Percentiles rank a stretch among this genome's conserved stretches.
These are phyloP conservation scores for Bipolaris zeicola DNA, from an alignment of 2,329 filamentous ascomycete genomes.

Conservation along the genomic window DNA sequence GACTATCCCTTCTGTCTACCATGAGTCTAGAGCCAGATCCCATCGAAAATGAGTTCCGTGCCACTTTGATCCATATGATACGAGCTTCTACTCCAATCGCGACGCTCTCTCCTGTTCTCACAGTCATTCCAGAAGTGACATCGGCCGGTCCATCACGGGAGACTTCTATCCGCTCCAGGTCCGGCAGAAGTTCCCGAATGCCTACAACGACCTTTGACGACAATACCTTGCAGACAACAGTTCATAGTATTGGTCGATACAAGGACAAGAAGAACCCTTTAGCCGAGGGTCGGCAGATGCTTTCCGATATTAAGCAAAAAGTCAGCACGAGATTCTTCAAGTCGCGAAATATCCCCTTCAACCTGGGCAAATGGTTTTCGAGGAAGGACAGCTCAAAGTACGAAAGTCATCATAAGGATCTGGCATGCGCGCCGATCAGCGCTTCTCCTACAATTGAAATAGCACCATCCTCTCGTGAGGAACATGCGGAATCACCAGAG, in stretches of 20 bases:
- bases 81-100: conserved; percentile 24
- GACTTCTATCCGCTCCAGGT: conserved; percentile 9
- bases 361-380: neutral
- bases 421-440: neutral
- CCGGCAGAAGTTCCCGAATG: neutral
- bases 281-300: neutral
- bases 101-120: conserved; percentile 22
- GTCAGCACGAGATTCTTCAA: neutral
- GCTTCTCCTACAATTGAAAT: neutral
- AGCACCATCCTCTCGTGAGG: neutral
- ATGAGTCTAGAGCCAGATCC: conserved; percentile 25
- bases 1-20: conserved; percentile 32
- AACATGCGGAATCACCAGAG: neutral
- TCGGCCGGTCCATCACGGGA: conserved; percentile 18
- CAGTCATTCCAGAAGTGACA: conserved; percentile 23
- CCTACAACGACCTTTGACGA: neutral
- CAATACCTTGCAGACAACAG: neutral
- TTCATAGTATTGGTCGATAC: neutral
- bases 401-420: neutral
- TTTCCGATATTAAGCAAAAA: neutral
- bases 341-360: neutral
- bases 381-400: neutral
- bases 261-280: neutral
- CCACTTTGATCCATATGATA: conserved; percentile 28
- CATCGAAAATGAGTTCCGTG: conserved; percentile 23